These are phyloP conservation scores for Sporodiniella umbellata DNA, from an alignment of 371 early-diverging fungal species.

Conservation along the genomic window DNA sequence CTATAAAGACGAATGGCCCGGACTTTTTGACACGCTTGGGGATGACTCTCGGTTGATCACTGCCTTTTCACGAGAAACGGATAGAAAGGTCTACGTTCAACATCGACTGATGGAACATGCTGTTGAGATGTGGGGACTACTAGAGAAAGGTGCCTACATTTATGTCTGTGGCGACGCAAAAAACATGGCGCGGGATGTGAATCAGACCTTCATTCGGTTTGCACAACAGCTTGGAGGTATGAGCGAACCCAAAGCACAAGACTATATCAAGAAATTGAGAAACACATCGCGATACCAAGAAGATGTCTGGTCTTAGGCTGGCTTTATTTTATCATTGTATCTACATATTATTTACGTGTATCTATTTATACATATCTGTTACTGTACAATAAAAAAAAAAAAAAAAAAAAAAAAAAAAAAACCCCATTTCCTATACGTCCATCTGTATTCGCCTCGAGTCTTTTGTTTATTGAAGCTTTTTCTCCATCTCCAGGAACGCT, in stretches of 20 bases:
- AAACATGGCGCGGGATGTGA: constrained; percentile 93
- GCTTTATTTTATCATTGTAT: not conserved
- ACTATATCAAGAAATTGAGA: constrained; percentile 82
- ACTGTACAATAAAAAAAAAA: not conserved
- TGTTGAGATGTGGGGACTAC: constrained; percentile 69
- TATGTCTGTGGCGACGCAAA: constrained; percentile 97
- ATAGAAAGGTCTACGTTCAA: constrained; percentile 88
- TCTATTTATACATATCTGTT: not conserved
- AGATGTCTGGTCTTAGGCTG: constrained; percentile 86
- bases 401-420: constrained; percentile 6
- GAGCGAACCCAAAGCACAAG: constrained; percentile 65
- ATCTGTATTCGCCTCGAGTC: too few species aligned
- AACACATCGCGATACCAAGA: constrained; percentile 85
- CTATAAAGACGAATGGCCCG: constrained; percentile 86
- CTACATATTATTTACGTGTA: not conserved
- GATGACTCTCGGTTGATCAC: constrained; percentile 63
- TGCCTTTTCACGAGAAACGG: constrained; percentile 79
- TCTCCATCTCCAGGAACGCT: constrained; percentile 45
- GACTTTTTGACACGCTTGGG: constrained; percentile 55
- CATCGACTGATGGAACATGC: constrained; percentile 67
- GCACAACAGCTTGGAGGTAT: constrained; percentile 68
- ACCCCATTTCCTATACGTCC: too few species aligned
- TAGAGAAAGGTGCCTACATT: constrained; percentile 73
- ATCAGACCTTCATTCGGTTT: constrained; percentile 63
- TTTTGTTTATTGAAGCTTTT: constrained; percentile 19